Conservation (phyloP, 1,284 basidiomycete genomes). For the Meira miltonrushii region DNA sequence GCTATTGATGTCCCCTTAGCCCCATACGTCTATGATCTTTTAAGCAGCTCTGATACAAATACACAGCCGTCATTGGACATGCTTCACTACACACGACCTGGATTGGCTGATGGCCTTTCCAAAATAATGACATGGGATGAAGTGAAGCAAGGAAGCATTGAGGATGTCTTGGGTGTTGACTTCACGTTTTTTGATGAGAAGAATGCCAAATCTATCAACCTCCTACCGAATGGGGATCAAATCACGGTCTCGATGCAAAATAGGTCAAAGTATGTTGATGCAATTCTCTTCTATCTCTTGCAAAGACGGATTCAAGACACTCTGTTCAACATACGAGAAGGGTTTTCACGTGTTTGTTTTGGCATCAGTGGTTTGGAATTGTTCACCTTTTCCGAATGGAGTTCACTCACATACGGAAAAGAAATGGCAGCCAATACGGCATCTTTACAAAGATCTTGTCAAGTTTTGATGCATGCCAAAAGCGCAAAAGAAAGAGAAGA, state of each 20-base stretch:
- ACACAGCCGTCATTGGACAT: neutral
- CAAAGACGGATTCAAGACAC: neutral
- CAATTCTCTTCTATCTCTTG: neutral
- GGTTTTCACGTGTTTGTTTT: neutral
- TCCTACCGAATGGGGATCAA: neutral
- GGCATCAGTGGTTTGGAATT: neutral
- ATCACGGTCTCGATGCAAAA: neutral
- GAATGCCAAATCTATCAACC: neutral
- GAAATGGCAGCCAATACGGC: neutral
- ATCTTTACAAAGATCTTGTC: neutral
- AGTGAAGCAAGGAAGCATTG: neutral
- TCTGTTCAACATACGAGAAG: neutral
- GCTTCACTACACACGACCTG: neutral
- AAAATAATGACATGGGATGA: conserved; percentile 5
- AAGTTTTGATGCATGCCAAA: neutral
- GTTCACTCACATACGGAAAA: neutral
- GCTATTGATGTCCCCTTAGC: conserved; percentile 1
- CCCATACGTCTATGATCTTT: neutral
- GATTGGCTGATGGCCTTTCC: neutral
- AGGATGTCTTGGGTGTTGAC: neutral
- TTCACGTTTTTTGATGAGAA: neutral
- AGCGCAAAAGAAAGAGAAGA: neutral
- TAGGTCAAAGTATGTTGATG: neutral
- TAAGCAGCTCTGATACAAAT: neutral
- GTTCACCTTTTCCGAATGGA: neutral